Percentiles rank a stretch among this genome's conserved stretches.
phyloP scores from a whole-genome alignment of 2,329 filamentous ascomycete species.

The Fusarium sp. region DNA sequence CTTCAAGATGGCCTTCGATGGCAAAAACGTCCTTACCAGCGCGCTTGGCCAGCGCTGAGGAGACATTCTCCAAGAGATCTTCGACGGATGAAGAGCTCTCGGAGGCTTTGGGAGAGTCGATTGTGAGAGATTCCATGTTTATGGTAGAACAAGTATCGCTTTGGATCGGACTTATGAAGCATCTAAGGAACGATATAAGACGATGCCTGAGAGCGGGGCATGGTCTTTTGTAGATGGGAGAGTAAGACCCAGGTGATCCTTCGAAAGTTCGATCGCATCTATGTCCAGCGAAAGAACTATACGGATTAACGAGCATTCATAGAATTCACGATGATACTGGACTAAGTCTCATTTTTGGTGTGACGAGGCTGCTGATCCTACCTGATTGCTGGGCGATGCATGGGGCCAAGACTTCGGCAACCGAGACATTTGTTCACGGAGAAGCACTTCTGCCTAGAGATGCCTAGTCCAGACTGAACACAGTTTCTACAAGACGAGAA shows the following conservation, averaged over 20 bases:
- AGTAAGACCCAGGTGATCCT: background rate
- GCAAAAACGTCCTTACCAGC: conserved; percentile 20
- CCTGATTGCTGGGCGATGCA: background rate
- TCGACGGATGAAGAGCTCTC: background rate
- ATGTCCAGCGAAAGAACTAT: background rate
- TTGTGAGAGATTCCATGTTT: background rate
- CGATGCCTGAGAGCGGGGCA: background rate
- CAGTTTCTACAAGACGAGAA: accelerated
- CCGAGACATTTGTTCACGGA: background rate
- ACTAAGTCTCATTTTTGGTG: background rate
- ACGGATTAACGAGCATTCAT: background rate
- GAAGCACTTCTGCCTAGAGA: background rate
- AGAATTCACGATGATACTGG: conserved; percentile 1
- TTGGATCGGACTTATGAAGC: background rate
- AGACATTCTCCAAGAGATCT: background rate
- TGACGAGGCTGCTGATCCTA: background rate
- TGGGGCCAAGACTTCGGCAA: background rate
- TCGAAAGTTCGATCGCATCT: background rate
- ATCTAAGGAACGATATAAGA: background rate
- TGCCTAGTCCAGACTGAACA: background rate
- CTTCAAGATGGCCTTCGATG: conserved; percentile 9
- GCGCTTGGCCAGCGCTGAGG: background rate
- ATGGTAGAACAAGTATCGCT: accelerated
- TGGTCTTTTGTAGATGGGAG: background rate
- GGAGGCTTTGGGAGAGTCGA: background rate